Conservation (phyloP, 345 rosid genomes). For the Anacardium occidentale region DNA sequence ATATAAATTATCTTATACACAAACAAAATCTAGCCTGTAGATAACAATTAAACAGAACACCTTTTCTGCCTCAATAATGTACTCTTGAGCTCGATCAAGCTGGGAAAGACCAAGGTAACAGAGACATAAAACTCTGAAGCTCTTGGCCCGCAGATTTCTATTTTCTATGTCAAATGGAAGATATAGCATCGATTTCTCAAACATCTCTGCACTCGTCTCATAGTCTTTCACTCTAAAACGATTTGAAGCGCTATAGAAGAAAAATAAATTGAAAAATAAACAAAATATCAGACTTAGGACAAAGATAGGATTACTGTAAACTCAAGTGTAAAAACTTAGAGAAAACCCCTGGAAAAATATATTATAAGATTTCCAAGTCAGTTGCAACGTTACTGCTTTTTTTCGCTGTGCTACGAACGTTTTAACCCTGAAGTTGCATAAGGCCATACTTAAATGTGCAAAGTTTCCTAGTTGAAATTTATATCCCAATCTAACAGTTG, state of each 20-base stretch:
- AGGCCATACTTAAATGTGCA: too few relatives aligned
- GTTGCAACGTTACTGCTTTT: too few relatives aligned
- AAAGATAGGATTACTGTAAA: not conserved
- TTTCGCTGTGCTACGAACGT: too few relatives aligned
- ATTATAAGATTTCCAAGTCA: too few relatives aligned
- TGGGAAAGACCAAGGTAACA: conserved; percentile 80
- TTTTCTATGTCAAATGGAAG: conserved; percentile 65
- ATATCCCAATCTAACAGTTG: too few relatives aligned
- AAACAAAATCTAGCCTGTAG: conserved; percentile 6
- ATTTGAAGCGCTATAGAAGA: conserved; percentile 63
- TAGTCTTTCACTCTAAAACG: conserved; percentile 76
- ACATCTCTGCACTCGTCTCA: conserved; percentile 77
- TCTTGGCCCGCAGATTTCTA: conserved; percentile 78
- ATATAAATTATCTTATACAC: not conserved
- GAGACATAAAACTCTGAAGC: conserved; percentile 89
- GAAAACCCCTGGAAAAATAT: too few relatives aligned
- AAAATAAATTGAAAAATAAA: conserved; percentile 9
- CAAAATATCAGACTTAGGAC: not conserved
- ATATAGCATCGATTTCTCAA: conserved; percentile 92
- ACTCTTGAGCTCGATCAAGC: conserved; percentile 86
- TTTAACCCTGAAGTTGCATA: too few relatives aligned
- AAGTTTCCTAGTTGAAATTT: too few relatives aligned
- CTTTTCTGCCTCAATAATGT: conserved; percentile 87
- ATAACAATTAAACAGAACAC: conserved; percentile 34
- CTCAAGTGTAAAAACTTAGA: too few relatives aligned